Evolutionary conservation across 164 flowering plant species (phyloP), one percentile per base, ranked within the genome.

Genomic region (Paratinospora sagittata): DNA sequence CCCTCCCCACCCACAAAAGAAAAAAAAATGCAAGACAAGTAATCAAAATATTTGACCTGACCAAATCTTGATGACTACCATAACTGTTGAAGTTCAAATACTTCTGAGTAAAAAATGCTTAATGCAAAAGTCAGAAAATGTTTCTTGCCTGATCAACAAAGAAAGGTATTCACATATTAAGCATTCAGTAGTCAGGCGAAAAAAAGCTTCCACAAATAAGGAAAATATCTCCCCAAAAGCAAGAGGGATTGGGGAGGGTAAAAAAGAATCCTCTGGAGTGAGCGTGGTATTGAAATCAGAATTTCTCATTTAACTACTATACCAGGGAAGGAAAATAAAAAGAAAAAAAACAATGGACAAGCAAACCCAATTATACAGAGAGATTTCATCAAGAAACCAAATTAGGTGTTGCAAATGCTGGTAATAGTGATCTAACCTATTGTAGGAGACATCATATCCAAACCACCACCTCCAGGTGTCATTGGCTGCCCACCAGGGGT

Each of bases 401-500:
- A 43, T 43, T 17, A 27, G 33, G 33, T n/a, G 16, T 45, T 27
- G 13, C 34, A 27, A 63, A 63, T 47, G 68, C 41, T 23, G 23
- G 70, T 55, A 49, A 17, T 55, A 60, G 26, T 16, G 62, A 43
- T 19, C 66, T 11, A 39, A 95, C 99, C 98, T 79, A 87, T 84
- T 62, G 81, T 81, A 70, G 99, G 99, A 62, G 99, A 93, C 99
- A 96, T 96, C 62, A 83, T 72, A 85, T 96, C 99, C 65, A 91
- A 82, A 66, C 96, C 99, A 78, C 90, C 95, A 70, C 89, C 84
- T 67, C 98, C 99, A 67, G 99, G 99, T 17, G 99, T 96, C 99
- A 96, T 96, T 36, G 97, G 99, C 79, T 96, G 99, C 65, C 97
- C 98, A 24, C 97, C 99, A 77, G 99, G 99, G 47, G 99, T 96